Base-by-base conservation (phyloP, 106 monocot genomes). In the Chionographis japonica region DNA sequence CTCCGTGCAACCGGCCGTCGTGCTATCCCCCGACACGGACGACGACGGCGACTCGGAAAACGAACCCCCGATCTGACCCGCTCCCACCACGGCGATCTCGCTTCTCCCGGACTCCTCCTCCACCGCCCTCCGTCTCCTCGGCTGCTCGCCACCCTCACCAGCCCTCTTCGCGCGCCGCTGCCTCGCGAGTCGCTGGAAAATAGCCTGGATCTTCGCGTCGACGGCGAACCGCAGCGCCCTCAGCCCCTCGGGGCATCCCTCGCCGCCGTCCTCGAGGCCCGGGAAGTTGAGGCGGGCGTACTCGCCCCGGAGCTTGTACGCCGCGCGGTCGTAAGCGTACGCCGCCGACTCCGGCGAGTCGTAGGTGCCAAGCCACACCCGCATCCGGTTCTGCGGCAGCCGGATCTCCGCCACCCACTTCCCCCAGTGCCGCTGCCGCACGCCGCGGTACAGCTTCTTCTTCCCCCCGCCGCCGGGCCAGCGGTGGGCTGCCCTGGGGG, bases 351-450 rank as follows among this genome's bases (percentile, higher is more conserved):
- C 94, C 2, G 94, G 70, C 12, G 88, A 85, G 69, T 81, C 85
- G 83, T 88, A 94, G 40, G 94, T 94, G 54, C 94, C 94, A 19
- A 94, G 83, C 94, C 94, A 94, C 4, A 94, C 77, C 12, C 94
- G 74, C 69, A 86, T 63, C 65, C 85, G 67, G 66, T 88, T 91
- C 73, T 88, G 88, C 16, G 94, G 94, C 20, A 94, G 76, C 50
- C 94, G 85, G 68, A 90, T 90, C 87, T 94, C 94, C 2, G 85
- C 90, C 63, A 94, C 94, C 94, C 90, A 90, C 73, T 87, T 86
- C 64, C 94, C 94, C 94, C 88, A 90, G 59, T 90, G 90, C 77
- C 90, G 74, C 76, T 89, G 89, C 59, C 89, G 58, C 38, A 89
- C 89, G 5, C 89, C 89, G 10, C 89, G 79, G 62, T 89, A 89